Percentiles rank a stretch among this genome's conserved stretches.
phyloP scores from a whole-genome alignment of 768 basidiomycete genomes.

The Tubosaeta sp. region DNA sequence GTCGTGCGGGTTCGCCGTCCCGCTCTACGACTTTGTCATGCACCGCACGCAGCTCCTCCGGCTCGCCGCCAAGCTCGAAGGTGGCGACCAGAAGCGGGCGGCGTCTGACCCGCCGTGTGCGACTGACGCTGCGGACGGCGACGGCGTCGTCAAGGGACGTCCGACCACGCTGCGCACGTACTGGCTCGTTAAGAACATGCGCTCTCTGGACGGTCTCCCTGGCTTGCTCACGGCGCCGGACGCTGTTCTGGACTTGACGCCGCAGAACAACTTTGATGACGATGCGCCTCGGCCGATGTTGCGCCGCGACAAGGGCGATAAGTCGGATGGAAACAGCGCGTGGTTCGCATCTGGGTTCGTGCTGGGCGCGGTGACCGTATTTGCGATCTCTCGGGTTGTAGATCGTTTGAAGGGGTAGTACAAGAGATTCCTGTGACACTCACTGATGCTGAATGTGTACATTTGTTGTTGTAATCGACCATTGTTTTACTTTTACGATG shows the following conservation, averaged over 20 bases:
- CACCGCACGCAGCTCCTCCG: conserved; percentile 52
- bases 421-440: not conserved
- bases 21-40: conserved; percentile 53
- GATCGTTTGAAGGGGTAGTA: not conserved
- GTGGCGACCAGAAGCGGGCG: conserved; percentile 30
- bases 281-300: conserved; percentile 12
- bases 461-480: not conserved
- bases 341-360: conserved; percentile 18
- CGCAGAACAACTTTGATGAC: conserved; percentile 16
- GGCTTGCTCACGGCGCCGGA: conserved; percentile 36
- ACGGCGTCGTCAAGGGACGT: not conserved
- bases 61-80: conserved; percentile 39
- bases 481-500: too few relatives aligned
- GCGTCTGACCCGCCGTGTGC: not conserved
- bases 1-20: conserved; percentile 68
- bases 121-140: not conserved
- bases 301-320: not conserved
- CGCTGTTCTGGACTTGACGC: conserved; percentile 5
- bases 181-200: conserved; percentile 48
- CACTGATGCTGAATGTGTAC: not conserved
- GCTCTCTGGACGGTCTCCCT: conserved; percentile 57
- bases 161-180: conserved; percentile 42
- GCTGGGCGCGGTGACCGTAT: conserved; percentile 11
- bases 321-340: not conserved
- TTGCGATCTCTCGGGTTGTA: conserved; percentile 4